Conservation (phyloP, 73 alveolate genomes). For the Paramecium pentaurelia region DNA sequence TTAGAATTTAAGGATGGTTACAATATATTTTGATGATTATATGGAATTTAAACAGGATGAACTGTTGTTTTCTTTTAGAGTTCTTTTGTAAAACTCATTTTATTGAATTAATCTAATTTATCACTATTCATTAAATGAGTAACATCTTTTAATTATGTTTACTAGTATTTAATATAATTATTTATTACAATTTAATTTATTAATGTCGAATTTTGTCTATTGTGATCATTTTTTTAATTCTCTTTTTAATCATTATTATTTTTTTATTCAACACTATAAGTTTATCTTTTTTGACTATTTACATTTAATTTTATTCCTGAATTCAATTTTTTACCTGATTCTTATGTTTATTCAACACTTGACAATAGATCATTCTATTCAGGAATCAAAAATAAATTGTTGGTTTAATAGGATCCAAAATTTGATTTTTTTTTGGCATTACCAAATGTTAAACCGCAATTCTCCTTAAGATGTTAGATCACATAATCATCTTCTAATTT, state of each 20-base stretch:
- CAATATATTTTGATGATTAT: not conserved
- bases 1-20: not conserved
- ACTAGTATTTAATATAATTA: not conserved
- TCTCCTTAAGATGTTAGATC: not conserved
- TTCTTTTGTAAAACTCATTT: conserved; percentile 40
- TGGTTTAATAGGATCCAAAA: not conserved
- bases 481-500: conserved; percentile 39
- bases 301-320: not conserved
- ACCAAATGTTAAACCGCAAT: conserved; percentile 36
- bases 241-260: not conserved
- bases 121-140: conserved; percentile 20
- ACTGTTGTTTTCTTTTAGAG: not conserved
- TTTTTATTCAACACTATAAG: not conserved
- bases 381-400: not conserved
- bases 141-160: not conserved
- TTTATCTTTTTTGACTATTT: not conserved
- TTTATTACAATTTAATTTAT: not conserved
- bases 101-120: not conserved
- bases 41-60: not conserved
- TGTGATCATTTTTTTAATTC: not conserved
- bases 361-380: conserved; percentile 42
- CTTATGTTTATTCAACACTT: conserved; percentile 25
- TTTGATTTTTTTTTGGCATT: not conserved
- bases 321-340: not conserved
- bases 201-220: not conserved